Base-by-base conservation (phyloP, 441 rosid genomes). In the Capsella rubella region DNA sequence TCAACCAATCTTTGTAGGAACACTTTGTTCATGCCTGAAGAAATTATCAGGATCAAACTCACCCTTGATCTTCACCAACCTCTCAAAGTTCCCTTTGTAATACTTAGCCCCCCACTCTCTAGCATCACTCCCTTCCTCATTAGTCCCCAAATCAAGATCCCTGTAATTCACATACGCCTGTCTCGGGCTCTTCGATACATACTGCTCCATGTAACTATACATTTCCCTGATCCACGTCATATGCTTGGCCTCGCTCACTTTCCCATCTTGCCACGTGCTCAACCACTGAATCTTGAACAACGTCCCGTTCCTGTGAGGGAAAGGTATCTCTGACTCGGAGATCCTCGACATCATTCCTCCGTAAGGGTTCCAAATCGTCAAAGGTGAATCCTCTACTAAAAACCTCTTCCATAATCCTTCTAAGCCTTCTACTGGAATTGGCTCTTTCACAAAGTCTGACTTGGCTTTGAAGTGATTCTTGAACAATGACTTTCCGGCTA, bases 61-160 rank as follows among this genome's bases (percentile, higher is more conserved):
- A 14, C 27, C 79, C 35, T 79, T 79, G 7, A 79, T 73, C 67
- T 75, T 59, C 11, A 75, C 79, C 71, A 79, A 73, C 75, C 79
- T 64, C 46, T 79, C 69, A 8, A 79, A 75, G 32, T 75, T 79
- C 8, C 69, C 78, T 4, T 70, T 71, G 61, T 58, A 79, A 47
- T 79, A 79, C 73, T 64, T 71, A 50, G 12, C 35, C 8, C 82
- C 82, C 87, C 84, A 86, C 5, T 72, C 64, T 4, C 71, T 76
- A 25, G 75, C 81, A 62, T 82, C 82, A 45, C 46, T 58, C 42
- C 69, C 72, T 51, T 67, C 71, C 51, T 62, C 53, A 56, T 84
- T 84, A 69, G 65, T 52, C 18, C 86, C 87, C 64, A 82, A 40
- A 63, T 84, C 87, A 45, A 82, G 84, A 65, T 84, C 87, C 79